phyloP scores from a whole-genome alignment of 2,329 filamentous ascomycete genomes.

The Parafenestella ontariensis region DNA sequence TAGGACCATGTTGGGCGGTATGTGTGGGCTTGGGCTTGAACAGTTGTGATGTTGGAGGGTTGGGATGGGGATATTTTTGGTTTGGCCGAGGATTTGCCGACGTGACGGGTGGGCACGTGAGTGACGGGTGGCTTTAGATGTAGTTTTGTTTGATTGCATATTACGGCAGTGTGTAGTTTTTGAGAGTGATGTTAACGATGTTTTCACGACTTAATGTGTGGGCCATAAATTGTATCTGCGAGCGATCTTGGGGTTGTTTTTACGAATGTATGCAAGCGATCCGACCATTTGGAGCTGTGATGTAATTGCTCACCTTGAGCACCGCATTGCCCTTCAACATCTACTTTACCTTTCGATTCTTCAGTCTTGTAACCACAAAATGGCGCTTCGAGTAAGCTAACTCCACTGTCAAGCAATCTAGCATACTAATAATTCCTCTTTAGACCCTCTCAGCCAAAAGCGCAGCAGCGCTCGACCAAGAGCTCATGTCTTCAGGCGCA shows the following conservation, averaged over 20 bases:
- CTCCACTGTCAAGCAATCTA: background rate
- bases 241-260: background rate
- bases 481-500: constrained; percentile 87
- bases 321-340: background rate
- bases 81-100: constrained; percentile 20
- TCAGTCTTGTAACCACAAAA: constrained; percentile 1
- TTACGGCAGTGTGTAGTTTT: background rate
- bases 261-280: background rate
- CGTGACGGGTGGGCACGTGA: constrained; percentile 12
- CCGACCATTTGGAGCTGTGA: constrained; percentile 25
- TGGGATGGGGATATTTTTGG: constrained; percentile 19
- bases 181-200: background rate
- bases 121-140: no score
- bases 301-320: constrained; percentile 36
- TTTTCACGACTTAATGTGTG: background rate
- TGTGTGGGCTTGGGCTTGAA: background rate
- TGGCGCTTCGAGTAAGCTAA: constrained; percentile 22
- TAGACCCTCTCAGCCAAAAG: constrained; percentile 88
- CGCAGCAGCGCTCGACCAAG: constrained; percentile 86
- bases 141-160: background rate
- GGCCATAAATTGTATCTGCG: background rate
- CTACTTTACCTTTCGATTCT: background rate
- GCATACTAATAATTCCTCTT: background rate
- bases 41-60: constrained; percentile 3
- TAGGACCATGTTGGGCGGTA: constrained; percentile 74